Conservation (phyloP, 1,139 yeast genomes). For the Magnusiomyces tetraspermus region DNA sequence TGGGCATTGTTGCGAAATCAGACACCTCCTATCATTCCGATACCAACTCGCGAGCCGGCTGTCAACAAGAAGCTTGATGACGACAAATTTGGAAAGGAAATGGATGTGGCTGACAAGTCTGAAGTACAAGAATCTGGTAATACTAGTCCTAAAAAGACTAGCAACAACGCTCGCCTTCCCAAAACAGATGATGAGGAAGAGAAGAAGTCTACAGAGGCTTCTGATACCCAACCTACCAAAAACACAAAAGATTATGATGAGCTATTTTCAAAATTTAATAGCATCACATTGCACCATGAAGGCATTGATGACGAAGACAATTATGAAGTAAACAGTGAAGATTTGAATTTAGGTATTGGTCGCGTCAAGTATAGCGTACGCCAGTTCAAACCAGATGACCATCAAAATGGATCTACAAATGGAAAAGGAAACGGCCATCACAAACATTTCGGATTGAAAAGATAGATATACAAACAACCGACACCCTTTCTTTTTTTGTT, state of each 20-base stretch:
- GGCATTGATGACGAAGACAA: slow-evolving; percentile 20
- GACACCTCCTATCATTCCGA: slow-evolving; percentile 92
- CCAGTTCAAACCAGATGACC: neutral
- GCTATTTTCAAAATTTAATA: slow-evolving; percentile 81
- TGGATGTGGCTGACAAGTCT: slow-evolving; percentile 4
- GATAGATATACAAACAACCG: too few species aligned
- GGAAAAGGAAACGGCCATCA: neutral
- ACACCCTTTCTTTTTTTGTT: too few species aligned
- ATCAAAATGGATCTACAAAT: neutral
- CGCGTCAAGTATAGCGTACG: neutral
- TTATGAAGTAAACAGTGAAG: neutral
- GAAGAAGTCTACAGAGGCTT: neutral
- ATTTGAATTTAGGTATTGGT: slow-evolving; percentile 1
- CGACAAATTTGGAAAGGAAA: slow-evolving; percentile 13
- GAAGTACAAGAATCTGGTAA: neutral
- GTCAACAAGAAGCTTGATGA: slow-evolving; percentile 26
- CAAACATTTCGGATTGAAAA: neutral
- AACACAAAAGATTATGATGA: slow-evolving; percentile 38
- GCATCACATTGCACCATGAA: slow-evolving; percentile 77
- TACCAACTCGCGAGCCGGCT: slow-evolving; percentile 41
- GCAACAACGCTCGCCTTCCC: slow-evolving; percentile 1
- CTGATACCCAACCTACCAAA: neutral
- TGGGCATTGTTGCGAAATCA: slow-evolving; percentile 93
- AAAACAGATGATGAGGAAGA: neutral
- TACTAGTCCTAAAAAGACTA: slow-evolving; percentile 20